Conservation (phyloP, 108 stramenopile genomes). For the Tribonema minus region DNA sequence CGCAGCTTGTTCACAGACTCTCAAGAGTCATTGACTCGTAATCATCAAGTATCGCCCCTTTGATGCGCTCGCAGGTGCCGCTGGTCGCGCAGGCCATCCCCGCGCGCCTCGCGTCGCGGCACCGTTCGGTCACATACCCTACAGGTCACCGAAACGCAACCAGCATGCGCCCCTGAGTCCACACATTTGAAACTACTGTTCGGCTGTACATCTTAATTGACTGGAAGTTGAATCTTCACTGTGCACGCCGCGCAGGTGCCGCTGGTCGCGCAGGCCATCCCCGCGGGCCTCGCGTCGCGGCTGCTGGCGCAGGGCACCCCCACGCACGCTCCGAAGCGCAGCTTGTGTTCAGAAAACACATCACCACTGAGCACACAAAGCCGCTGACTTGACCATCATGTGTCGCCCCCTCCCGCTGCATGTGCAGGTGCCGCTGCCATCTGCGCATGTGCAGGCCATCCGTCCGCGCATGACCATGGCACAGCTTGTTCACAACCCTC, state of each 20-base stretch:
- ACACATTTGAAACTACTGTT: too few relatives aligned
- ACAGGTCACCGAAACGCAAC: too few relatives aligned
- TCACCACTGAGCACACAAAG: background rate
- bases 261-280: slow-evolving; percentile 29
- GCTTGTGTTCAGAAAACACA: background rate
- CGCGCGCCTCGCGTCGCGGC: slow-evolving; percentile 22
- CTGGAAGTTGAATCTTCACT: too few relatives aligned
- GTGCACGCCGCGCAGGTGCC: slow-evolving; percentile 6
- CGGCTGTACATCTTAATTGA: too few relatives aligned
- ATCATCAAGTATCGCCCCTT: too few relatives aligned
- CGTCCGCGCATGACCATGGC: background rate
- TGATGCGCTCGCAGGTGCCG: slow-evolving; percentile 13
- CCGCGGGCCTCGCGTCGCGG: slow-evolving; percentile 20
- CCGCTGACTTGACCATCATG: background rate
- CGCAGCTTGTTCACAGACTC: background rate
- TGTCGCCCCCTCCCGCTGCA: background rate
- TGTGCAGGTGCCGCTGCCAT: background rate
- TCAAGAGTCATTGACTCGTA: background rate
- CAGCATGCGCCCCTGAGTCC: too few relatives aligned
- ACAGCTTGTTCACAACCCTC: too few relatives aligned
- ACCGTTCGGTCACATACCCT: too few relatives aligned
- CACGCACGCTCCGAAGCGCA: background rate
- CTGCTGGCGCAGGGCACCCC: slow-evolving; percentile 26
- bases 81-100: slow-evolving; percentile 37
- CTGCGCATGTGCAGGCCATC: background rate